phyloP scores from a whole-genome alignment of 768 basidiomycete genomes.

The Fistulinella prunicolor region DNA sequence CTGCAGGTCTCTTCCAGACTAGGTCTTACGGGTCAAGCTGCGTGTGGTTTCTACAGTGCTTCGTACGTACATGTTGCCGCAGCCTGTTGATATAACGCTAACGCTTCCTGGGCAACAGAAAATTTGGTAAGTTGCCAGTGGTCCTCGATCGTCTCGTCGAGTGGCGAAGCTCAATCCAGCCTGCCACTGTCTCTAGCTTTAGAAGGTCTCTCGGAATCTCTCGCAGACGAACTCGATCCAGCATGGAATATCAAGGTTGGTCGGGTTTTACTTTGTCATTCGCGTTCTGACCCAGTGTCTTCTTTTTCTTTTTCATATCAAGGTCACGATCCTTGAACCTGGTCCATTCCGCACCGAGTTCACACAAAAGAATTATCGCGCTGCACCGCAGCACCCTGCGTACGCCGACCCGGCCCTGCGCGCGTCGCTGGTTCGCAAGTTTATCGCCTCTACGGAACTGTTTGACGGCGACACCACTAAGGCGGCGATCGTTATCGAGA shows the following conservation, averaged over 20 bases:
- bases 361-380: not conserved
- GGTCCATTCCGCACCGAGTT: conserved; percentile 18
- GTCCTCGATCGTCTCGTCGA: no score
- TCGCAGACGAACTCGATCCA: conserved; percentile 12
- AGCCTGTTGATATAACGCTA: not conserved
- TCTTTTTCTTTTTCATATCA: not conserved
- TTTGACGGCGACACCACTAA: conserved; percentile 16
- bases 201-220: conserved; percentile 15
- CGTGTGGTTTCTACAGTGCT: conserved; percentile 23
- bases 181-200: conserved; percentile 1
- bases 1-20: conserved; percentile 37
- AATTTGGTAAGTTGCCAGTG: conserved; percentile 9
- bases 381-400: conserved; percentile 16
- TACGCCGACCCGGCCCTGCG: conserved; percentile 11
- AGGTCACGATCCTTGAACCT: conserved; percentile 19
- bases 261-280: not conserved
- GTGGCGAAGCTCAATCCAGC: not conserved
- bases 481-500: conserved; percentile 16
- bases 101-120: conserved; percentile 2
- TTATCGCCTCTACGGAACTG: not conserved
- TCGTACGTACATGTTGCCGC: conserved; percentile 14
- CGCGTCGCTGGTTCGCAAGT: conserved; percentile 4
- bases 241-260: conserved; percentile 20
- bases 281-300: not conserved
- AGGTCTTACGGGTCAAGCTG: conserved; percentile 24